Percentiles rank a stretch among this genome's conserved stretches.
phyloP scores from a whole-genome alignment of 2,329 filamentous ascomycete species.

The Trichoderma guizhouense region DNA sequence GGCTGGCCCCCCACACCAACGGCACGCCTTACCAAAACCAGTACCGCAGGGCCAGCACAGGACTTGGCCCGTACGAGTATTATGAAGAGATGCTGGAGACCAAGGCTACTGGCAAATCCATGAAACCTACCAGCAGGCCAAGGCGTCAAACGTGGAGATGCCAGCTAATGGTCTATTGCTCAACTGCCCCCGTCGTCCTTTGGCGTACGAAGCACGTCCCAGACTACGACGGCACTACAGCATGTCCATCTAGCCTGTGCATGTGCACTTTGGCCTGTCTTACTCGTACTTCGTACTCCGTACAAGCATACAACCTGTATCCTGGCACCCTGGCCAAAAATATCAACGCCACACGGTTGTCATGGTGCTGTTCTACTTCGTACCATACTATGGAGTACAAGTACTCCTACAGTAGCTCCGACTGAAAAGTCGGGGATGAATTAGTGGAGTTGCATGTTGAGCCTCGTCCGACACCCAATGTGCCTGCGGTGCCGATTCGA shows the following conservation, averaged over 20 bases:
- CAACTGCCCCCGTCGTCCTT: neutral
- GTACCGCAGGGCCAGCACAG: neutral
- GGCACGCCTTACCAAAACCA: neutral
- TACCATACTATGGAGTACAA: neutral
- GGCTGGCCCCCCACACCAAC: neutral
- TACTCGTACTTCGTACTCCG: neutral
- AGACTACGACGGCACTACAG: neutral
- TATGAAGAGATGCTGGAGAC: neutral
- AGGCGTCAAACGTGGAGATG: neutral
- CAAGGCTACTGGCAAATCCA: neutral
- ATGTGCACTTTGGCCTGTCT: neutral
- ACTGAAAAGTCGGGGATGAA: neutral
- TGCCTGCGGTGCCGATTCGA: neutral
- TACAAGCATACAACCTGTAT: neutral
- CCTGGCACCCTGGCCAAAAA: neutral
- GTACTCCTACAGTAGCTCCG: neutral
- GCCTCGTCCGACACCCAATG: neutral
- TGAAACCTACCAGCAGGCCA: neutral
- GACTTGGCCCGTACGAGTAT: neutral
- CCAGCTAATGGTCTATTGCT: neutral
- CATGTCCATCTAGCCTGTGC: neutral
- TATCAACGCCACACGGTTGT: neutral
- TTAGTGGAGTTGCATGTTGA: neutral
- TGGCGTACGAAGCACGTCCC: neutral
- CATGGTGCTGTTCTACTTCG: neutral